These are phyloP conservation scores for Penicillium sp. DNA, from an alignment of 2,329 filamentous ascomycete species.

Conservation along the genomic window DNA sequence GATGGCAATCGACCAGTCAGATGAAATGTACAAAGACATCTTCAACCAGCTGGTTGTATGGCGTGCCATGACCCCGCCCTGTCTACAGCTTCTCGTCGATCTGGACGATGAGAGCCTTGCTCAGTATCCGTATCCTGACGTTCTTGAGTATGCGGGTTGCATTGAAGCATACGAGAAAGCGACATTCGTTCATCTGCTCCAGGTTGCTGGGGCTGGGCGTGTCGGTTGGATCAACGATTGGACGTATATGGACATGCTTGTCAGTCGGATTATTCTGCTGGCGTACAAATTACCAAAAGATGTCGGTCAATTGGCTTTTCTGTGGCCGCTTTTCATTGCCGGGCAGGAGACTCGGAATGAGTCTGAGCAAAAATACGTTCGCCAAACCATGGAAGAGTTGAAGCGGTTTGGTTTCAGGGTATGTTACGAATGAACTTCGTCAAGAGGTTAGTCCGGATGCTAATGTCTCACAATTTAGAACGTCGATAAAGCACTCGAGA, in stretches of 20 bases:
- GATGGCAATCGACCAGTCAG: conserved; percentile 31
- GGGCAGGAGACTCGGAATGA: conserved; percentile 33
- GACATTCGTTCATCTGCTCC: conserved; percentile 35
- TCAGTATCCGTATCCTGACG: conserved; percentile 29
- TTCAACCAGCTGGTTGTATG: conserved; percentile 30
- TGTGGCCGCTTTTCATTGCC: conserved; percentile 38
- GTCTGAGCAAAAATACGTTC: conserved; percentile 30
- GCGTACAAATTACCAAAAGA: conserved; percentile 33
- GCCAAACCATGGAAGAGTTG: conserved; percentile 31
- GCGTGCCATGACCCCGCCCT: conserved; percentile 30
- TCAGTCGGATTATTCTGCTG: conserved; percentile 30
- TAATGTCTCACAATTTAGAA: conserved; percentile 20
- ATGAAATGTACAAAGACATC: conserved; percentile 30
- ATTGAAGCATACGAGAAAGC: conserved; percentile 40
- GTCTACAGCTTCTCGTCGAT: conserved; percentile 27
- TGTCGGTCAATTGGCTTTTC: conserved; percentile 33
- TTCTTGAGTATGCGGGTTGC: conserved; percentile 37
- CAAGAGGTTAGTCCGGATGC: neutral
- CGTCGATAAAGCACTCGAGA: conserved; percentile 31
- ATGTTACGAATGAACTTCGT: neutral
- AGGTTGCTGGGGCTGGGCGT: conserved; percentile 32
- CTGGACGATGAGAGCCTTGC: conserved; percentile 30
- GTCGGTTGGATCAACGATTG: conserved; percentile 27
- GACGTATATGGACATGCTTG: conserved; percentile 29
- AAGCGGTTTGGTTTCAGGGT: conserved; percentile 32